These are phyloP conservation scores for Cryptococcus sp. DNA, from an alignment of 1,284 basidiomycete genomes.

Conservation along the genomic window DNA sequence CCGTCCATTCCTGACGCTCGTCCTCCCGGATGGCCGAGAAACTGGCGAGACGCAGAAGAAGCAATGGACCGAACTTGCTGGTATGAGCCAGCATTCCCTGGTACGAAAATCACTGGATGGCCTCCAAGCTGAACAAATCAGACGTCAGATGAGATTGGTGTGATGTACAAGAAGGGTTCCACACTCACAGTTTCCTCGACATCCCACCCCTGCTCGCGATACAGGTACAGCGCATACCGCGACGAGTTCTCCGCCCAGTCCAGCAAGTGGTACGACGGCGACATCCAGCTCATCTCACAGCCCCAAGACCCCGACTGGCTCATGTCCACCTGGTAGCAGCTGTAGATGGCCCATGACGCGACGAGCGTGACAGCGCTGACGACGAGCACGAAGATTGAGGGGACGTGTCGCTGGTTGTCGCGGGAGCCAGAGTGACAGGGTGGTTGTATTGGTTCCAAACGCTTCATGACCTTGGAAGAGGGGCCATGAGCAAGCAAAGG, in stretches of 20 bases:
- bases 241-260: constrained; percentile 64
- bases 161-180: background rate
- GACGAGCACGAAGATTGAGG: background rate
- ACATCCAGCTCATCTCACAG: constrained; percentile 98
- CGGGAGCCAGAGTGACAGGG: background rate
- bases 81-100: constrained; percentile 94
- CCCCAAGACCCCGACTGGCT: constrained; percentile 39
- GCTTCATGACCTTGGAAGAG: background rate
- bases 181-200: constrained; percentile 56
- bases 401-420: background rate
- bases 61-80: constrained; percentile 93
- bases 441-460: background rate
- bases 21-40: constrained; percentile 58
- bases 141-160: no score
- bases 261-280: constrained; percentile 66
- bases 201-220: constrained; percentile 87
- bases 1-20: constrained; percentile 1
- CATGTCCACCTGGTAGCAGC: constrained; percentile 11
- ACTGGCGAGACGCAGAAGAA: constrained; percentile 79
- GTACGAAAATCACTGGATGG: constrained; percentile 87
- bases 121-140: constrained; percentile 54
- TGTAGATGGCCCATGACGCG: constrained; percentile 1
- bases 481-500: no score
- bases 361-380: constrained; percentile 1
- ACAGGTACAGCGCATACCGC: constrained; percentile 81